Conservation (phyloP, 129 eudicot genomes). For the Dittrichia graveolens region DNA sequence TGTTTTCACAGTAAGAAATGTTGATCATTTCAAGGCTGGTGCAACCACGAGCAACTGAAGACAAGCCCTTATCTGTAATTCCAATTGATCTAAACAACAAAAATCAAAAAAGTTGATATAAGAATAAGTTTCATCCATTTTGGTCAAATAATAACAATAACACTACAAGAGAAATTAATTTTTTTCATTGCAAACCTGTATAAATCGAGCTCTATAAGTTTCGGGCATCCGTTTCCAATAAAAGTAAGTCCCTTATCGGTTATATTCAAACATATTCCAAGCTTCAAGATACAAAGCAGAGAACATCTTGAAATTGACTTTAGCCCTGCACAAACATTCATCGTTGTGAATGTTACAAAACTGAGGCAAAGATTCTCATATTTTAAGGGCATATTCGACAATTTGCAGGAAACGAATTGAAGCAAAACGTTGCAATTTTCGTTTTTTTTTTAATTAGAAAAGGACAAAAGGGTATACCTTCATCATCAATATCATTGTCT, state of each 20-base stretch:
- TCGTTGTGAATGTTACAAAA: not conserved
- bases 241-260: slow-evolving; percentile 69
- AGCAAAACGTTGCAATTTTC: not conserved
- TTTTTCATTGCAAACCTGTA: slow-evolving; percentile 66
- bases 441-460: not conserved
- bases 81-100: slow-evolving; percentile 67
- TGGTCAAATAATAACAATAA: not conserved
- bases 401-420: not conserved
- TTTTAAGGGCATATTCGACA: slow-evolving; percentile 1
- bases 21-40: slow-evolving; percentile 68
- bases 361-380: not conserved
- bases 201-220: slow-evolving; percentile 84
- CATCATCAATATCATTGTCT: slow-evolving; percentile 86
- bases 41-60: slow-evolving; percentile 77
- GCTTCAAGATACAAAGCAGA: slow-evolving; percentile 60
- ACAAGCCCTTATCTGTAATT: slow-evolving; percentile 68
- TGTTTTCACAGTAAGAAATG: slow-evolving; percentile 66
- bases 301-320: slow-evolving; percentile 89
- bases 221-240: slow-evolving; percentile 74
- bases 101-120: slow-evolving; percentile 20
- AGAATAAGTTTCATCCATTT: not conserved
- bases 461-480: slow-evolving; percentile 49
- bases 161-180: not conserved
- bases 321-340: slow-evolving; percentile 55
- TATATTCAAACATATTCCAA: slow-evolving; percentile 84